Base-by-base conservation (phyloP, 163 green algal genomes). In the Coccomyxa subellipsoidea region DNA sequence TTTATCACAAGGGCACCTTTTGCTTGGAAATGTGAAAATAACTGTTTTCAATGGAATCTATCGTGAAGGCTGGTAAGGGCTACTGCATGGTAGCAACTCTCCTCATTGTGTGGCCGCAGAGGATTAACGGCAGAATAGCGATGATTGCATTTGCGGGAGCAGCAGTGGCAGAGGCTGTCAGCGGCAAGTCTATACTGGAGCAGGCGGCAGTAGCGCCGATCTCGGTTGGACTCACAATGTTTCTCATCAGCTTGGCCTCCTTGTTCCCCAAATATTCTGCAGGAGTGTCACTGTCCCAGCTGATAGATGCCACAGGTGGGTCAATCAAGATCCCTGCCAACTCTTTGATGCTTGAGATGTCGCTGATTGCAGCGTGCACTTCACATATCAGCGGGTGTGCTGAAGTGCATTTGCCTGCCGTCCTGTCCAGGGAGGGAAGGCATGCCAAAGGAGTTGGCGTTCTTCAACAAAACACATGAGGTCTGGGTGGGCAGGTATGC, bases 381-480 rank as follows among this genome's bases (percentile, higher is more conserved):
- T 29, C 12, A 66, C 47, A 29, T 12, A 12, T 66, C 12, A 66
- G n/a, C n/a, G n/a, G n/a, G n/a, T n/a, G n/a, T 66, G 18, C 47
- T 18, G 12, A 18, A 66, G 47, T 47, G 47, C 47, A 59, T 59
- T 18, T 59, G 47, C 23, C 15, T 59, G 47, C 47, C 47, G 4
- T 59, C 47, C 23, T 59, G 5, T 59, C 5, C 87, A 38, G 92
- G 87, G 35, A 38, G 66, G 6, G 81, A 83, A 6, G 72, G 80
- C 31, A 54, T 89, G 37, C 53, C 84, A 6, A 77, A 80, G 71
- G 69, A 90, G 76, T 35, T 89, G 1, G 71, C 31, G 1, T 84
- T 92, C 36, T 93, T 94, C 85, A 91, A 94, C 80, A 90, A 87
- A 27, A 92, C 90, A 40, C 59, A 88, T 27, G 91, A 94, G 84